Conservation (phyloP, 2,329 filamentous ascomycete species). For the Aureobasidium pullulans region DNA sequence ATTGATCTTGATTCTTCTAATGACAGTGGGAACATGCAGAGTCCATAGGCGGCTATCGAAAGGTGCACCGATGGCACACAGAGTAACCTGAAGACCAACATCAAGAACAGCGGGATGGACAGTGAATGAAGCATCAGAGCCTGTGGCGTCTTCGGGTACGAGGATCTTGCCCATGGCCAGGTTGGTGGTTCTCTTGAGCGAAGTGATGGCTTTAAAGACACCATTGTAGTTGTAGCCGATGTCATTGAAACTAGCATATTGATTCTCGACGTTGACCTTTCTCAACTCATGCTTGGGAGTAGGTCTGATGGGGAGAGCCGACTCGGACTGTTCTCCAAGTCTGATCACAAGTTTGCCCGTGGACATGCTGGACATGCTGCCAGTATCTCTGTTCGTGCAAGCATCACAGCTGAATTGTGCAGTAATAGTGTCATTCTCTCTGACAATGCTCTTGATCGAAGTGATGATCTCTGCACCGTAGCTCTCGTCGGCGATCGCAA, state of each 20-base stretch:
- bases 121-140: conserved; percentile 23
- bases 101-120: conserved; percentile 26
- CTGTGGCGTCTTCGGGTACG: background rate
- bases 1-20: conserved; percentile 21
- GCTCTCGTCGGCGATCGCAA: conserved; percentile 18
- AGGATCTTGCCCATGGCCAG: conserved; percentile 3
- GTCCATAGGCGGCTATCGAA: conserved; percentile 22
- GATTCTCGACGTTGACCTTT: conserved; percentile 11
- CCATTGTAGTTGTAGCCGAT: conserved; percentile 22
- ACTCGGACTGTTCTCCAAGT: conserved; percentile 25
- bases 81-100: conserved; percentile 24
- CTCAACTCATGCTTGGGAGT: background rate
- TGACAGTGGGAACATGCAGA: conserved; percentile 20
- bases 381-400: background rate
- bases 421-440: background rate
- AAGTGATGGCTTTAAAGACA: conserved; percentile 11
- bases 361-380: conserved; percentile 22
- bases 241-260: conserved; percentile 19
- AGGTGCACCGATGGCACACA: conserved; percentile 26
- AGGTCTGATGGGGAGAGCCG: conserved; percentile 1
- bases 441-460: background rate
- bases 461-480: conserved; percentile 16
- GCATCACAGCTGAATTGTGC: background rate
- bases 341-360: background rate
- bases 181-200: conserved; percentile 2